Evolutionary conservation across 2,329 filamentous ascomycete species (phyloP).

Genomic region (Camptophora hylomeconis): DNA sequence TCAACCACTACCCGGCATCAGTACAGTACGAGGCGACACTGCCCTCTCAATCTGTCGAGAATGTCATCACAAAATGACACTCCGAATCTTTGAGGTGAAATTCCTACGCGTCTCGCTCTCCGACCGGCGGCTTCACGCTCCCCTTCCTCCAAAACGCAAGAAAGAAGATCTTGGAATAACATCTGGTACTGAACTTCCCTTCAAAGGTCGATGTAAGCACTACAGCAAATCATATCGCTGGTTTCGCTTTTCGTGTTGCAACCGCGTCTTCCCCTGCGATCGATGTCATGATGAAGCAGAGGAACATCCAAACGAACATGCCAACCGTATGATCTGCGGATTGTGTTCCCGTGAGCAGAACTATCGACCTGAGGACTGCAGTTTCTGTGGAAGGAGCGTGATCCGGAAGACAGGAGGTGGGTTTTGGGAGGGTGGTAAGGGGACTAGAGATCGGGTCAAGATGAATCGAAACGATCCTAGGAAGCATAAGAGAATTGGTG

Average conservation of each 20-base stretch:
- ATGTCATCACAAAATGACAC: slow-evolving; percentile 68
- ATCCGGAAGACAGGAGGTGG: slow-evolving; percentile 54
- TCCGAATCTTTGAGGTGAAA: slow-evolving; percentile 65
- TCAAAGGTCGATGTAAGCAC: slow-evolving; percentile 40
- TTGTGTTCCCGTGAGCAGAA: slow-evolving; percentile 71
- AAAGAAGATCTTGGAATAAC: slow-evolving; percentile 42
- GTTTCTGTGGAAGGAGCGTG: slow-evolving; percentile 57
- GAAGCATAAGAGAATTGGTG: slow-evolving; percentile 12
- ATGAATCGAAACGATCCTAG: slow-evolving; percentile 53
- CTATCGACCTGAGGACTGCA: slow-evolving; percentile 63
- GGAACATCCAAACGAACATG: slow-evolving; percentile 64
- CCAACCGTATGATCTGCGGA: slow-evolving; percentile 68
- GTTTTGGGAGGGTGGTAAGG: slow-evolving; percentile 81
- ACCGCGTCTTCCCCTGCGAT: slow-evolving; percentile 45
- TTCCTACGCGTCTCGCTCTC: slow-evolving; percentile 54
- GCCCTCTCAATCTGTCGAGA: slow-evolving; percentile 63
- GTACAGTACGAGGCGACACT: slow-evolving; percentile 60
- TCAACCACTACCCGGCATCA: slow-evolving; percentile 48
- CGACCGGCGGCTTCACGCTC: slow-evolving; percentile 11
- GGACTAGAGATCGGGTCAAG: slow-evolving; percentile 54
- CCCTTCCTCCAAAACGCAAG: slow-evolving; percentile 6
- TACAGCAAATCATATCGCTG: slow-evolving; percentile 43
- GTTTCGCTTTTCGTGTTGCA: slow-evolving; percentile 47
- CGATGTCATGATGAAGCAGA: slow-evolving; percentile 54
- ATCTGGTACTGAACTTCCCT: slow-evolving; percentile 40